Conservation (phyloP, 495 filamentous ascomycete species). For the Hyphodiscus hymeniophilus region DNA sequence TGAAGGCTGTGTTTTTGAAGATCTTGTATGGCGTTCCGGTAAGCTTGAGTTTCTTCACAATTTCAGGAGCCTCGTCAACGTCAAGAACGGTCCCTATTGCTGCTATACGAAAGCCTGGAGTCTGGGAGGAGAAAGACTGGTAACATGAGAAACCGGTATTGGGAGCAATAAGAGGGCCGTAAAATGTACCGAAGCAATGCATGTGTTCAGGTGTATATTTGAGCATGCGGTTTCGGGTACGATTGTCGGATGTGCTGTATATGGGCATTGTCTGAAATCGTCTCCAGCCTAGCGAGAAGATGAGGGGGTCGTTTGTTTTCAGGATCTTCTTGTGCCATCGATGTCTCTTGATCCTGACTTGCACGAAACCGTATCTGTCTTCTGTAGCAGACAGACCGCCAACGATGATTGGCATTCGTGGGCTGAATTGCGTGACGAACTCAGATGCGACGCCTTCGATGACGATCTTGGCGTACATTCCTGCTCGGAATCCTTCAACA, state of each 20-base stretch:
- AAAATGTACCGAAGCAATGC: constrained; percentile 95
- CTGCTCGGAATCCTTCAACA: constrained; percentile 87
- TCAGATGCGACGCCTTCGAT: constrained; percentile 84
- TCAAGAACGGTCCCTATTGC: constrained; percentile 88
- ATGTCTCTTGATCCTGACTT: constrained; percentile 92
- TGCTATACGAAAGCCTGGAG: constrained; percentile 85
- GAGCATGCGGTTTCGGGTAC: constrained; percentile 91
- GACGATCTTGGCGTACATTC: constrained; percentile 85
- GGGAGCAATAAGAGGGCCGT: constrained; percentile 87
- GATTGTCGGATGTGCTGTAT: constrained; percentile 88
- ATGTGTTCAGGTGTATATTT: constrained; percentile 95
- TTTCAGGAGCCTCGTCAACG: constrained; percentile 89
- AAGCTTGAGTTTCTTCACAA: constrained; percentile 98
- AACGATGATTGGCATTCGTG: constrained; percentile 77
- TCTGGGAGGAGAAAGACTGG: constrained; percentile 81
- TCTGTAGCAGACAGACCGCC: constrained; percentile 87
- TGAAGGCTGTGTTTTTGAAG: constrained; percentile 98
- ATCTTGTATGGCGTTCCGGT: constrained; percentile 91
- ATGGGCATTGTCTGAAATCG: constrained; percentile 88
- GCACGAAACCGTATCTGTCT: constrained; percentile 90
- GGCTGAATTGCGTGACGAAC: constrained; percentile 81
- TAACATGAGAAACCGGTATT: constrained; percentile 94
- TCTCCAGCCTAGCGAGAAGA: constrained; percentile 96
- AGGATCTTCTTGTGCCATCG: constrained; percentile 99
- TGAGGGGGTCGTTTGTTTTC: constrained; percentile 93